Percentiles rank a stretch among this genome's conserved stretches.
These are phyloP conservation scores for Lithocarpus polystachyus DNA, from an alignment of 306 rosid genomes.

Conservation along the genomic window DNA sequence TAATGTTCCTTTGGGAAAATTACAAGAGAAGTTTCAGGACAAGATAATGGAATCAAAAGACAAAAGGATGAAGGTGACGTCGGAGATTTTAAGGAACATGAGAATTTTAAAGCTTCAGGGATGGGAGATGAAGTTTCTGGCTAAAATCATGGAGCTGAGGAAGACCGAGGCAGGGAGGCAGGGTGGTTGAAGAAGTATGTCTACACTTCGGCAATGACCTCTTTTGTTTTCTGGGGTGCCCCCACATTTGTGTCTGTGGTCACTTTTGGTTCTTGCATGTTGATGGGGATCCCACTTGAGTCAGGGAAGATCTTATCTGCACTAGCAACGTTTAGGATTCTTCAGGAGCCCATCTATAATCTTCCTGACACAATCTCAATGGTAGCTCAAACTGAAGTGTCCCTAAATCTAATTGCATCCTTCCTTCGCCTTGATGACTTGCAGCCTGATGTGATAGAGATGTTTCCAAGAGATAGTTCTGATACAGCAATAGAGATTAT, in stretches of 20 bases:
- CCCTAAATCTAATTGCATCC: slow-evolving; percentile 46
- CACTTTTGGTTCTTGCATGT: too few relatives aligned
- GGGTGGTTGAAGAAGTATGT: slow-evolving; percentile 41
- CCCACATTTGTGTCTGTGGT: too few relatives aligned
- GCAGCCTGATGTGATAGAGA: slow-evolving; percentile 36
- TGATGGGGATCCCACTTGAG: too few relatives aligned
- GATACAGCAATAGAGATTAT: slow-evolving; percentile 34
- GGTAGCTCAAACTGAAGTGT: too few relatives aligned
- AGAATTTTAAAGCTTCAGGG: slow-evolving; percentile 60
- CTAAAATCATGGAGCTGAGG: slow-evolving; percentile 39
- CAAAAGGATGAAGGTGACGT: slow-evolving; percentile 47
- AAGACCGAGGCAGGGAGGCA: slow-evolving; percentile 37
- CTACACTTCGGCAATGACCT: slow-evolving; percentile 30
- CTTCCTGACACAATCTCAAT: too few relatives aligned
- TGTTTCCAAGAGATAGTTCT: slow-evolving; percentile 40
- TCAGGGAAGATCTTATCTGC: too few relatives aligned
- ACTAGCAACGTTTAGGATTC: too few relatives aligned
- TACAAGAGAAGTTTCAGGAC: slow-evolving; percentile 42
- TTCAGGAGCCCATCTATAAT: too few relatives aligned
- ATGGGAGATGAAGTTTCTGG: slow-evolving; percentile 65
- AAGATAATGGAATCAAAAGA: slow-evolving; percentile 61
- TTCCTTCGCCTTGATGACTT: slow-evolving; percentile 46
- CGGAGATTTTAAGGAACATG: slow-evolving; percentile 59
- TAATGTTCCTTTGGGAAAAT: slow-evolving; percentile 45
- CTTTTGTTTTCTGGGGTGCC: slow-evolving; percentile 44